Percentiles rank a stretch among this genome's conserved stretches.
These are phyloP conservation scores for Aurantiochytrium sp. DNA, from an alignment of 108 stramenopile genomes.

Conservation along the genomic window DNA sequence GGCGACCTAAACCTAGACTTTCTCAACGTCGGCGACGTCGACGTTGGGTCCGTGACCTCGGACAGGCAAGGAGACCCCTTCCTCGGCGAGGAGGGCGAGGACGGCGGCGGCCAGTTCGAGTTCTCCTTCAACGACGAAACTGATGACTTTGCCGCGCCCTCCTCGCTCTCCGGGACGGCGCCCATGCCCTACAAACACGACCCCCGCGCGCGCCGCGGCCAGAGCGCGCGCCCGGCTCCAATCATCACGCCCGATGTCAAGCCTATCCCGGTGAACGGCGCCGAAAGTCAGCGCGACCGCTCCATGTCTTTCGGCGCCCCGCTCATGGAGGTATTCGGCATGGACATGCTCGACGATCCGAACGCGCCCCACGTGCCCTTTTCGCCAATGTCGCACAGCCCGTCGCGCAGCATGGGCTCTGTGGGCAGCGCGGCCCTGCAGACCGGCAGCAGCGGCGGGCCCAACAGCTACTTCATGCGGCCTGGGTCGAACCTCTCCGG, in stretches of 20 bases:
- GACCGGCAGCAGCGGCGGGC: not conserved
- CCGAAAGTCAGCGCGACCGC: not conserved
- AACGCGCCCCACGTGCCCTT: not conserved
- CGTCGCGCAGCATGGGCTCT: slow-evolving; percentile 6
- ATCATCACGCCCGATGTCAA: not conserved
- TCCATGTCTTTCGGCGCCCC: not conserved
- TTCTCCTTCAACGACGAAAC: slow-evolving; percentile 4
- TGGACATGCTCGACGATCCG: not conserved
- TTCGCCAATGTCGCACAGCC: slow-evolving; percentile 21
- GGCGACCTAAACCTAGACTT: slow-evolving; percentile 16
- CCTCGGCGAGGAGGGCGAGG: not conserved
- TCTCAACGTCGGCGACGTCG: slow-evolving; percentile 40
- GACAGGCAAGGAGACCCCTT: slow-evolving; percentile 34
- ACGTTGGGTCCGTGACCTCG: slow-evolving; percentile 34
- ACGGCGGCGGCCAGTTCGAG: slow-evolving; percentile 12
- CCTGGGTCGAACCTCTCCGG: not conserved
- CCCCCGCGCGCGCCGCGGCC: not conserved
- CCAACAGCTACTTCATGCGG: not conserved
- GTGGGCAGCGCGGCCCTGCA: not conserved
- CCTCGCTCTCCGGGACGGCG: not conserved
- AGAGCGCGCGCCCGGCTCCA: not conserved
- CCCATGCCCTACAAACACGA: not conserved
- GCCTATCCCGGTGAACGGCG: not conserved
- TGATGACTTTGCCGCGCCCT: not conserved
- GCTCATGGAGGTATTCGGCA: not conserved